Evolutionary conservation across 441 rosid species (phyloP).

Genomic region (Arabidopsis lyrata): DNA sequence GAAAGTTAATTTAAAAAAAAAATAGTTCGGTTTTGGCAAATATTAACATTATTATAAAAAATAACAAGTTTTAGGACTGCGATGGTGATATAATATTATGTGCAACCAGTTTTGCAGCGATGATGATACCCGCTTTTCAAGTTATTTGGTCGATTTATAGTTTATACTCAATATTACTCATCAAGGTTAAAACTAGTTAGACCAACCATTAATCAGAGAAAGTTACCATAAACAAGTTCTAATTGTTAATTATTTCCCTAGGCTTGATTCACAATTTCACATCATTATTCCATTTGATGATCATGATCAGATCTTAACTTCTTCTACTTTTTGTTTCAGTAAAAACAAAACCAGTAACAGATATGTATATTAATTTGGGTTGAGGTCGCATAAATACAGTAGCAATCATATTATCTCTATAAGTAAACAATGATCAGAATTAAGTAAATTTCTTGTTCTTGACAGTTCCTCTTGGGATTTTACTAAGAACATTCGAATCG

Average conservation of each 20-base stretch:
- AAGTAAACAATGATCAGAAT: slow-evolving; percentile 21
- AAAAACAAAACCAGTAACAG: neutral
- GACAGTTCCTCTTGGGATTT: slow-evolving; percentile 82
- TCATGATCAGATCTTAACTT: neutral
- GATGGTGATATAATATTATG: neutral
- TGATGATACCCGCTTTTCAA: neutral
- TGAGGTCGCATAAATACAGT: neutral
- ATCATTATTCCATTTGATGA: neutral
- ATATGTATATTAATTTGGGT: neutral
- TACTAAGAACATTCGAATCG: slow-evolving; percentile 70
- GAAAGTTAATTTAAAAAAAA: too few species aligned
- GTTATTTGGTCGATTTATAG: neutral
- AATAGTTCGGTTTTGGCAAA: neutral
- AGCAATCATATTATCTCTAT: neutral
- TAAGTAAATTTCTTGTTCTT: slow-evolving; percentile 56
- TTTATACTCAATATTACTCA: neutral
- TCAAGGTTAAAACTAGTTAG: neutral
- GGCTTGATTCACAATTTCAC: neutral
- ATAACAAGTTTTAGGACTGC: neutral
- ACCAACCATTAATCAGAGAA: neutral
- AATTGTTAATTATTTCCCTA: neutral
- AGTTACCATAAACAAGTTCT: neutral
- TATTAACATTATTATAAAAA: neutral
- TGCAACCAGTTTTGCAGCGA: too few species aligned
- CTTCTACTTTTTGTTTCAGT: neutral